Evolutionary conservation across 257 asterid species (phyloP).

Genomic region (Ligustrum vulgare): DNA sequence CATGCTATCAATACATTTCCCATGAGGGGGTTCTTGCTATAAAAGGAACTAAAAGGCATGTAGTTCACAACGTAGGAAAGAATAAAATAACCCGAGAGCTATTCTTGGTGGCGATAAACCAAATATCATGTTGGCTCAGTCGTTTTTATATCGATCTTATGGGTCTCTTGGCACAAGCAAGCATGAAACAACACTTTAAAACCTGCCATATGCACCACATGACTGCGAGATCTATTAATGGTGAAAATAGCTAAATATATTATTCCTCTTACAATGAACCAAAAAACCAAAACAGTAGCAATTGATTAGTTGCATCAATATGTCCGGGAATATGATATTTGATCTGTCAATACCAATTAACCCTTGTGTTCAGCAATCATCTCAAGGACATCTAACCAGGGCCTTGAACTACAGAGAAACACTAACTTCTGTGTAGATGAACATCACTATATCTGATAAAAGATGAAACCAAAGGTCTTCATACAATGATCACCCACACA

Average conservation of each 20-base stretch:
- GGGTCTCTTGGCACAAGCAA: constrained; percentile 1
- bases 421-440: constrained; percentile 16
- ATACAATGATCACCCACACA: constrained; percentile 17
- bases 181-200: constrained; percentile 7
- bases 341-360: constrained; percentile 26
- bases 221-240: constrained; percentile 30
- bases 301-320: constrained; percentile 34
- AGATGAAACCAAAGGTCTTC: constrained; percentile 8
- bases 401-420: constrained; percentile 27
- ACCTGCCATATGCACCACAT: constrained; percentile 34
- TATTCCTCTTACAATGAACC: neutral
- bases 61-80: constrained; percentile 13
- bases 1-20: constrained; percentile 13
- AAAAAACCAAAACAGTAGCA: constrained; percentile 21
- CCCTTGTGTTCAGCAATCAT: constrained; percentile 32
- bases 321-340: constrained; percentile 22
- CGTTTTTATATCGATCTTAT: too few relatives aligned
- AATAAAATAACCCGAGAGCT: too few relatives aligned
- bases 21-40: constrained; percentile 17
- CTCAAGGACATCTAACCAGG: constrained; percentile 45
- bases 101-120: too few relatives aligned
- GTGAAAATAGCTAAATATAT: constrained; percentile 25
- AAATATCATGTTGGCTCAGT: too few relatives aligned
- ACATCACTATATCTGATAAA: constrained; percentile 16
- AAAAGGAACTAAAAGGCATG: constrained; percentile 14